Conservation (phyloP, 345 rosid genomes). For the Aquilaria sinensis region DNA sequence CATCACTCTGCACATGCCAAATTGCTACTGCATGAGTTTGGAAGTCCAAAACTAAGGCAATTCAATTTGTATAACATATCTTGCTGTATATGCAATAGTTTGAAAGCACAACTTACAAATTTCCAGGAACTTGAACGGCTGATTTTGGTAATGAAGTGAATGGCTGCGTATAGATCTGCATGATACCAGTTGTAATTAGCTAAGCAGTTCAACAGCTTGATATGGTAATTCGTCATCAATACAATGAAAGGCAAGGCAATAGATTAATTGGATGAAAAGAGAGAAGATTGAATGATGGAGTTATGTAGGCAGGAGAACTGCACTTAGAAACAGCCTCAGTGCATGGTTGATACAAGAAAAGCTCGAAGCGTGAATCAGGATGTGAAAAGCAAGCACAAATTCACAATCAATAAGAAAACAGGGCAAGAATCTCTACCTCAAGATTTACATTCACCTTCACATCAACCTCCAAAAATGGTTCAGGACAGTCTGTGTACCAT, state of each 20-base stretch:
- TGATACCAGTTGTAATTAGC: background rate
- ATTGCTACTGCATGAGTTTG: constrained; percentile 5
- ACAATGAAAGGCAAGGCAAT: background rate
- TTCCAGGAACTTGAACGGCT: constrained; percentile 78
- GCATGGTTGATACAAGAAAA: background rate
- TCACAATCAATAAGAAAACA: constrained; percentile 2
- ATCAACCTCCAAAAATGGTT: constrained; percentile 63
- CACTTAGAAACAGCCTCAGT: background rate
- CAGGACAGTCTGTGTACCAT: constrained; percentile 53
- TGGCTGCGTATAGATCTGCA: constrained; percentile 65
- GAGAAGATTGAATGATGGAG: background rate
- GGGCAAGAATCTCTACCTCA: constrained; percentile 37
- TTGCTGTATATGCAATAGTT: background rate
- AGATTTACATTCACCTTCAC: constrained; percentile 57
- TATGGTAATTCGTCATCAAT: background rate
- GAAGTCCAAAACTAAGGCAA: background rate
- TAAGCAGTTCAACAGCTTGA: background rate
- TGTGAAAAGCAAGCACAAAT: background rate
- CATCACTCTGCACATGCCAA: constrained; percentile 50
- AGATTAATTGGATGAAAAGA: background rate
- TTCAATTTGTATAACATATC: background rate
- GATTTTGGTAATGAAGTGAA: constrained; percentile 63
- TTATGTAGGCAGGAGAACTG: background rate
- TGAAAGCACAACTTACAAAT: constrained; percentile 44
- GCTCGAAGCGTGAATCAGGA: background rate